Evolutionary conservation across 164 flowering plant genomes (phyloP).

Genomic region (Nymphaea thermarum): DNA sequence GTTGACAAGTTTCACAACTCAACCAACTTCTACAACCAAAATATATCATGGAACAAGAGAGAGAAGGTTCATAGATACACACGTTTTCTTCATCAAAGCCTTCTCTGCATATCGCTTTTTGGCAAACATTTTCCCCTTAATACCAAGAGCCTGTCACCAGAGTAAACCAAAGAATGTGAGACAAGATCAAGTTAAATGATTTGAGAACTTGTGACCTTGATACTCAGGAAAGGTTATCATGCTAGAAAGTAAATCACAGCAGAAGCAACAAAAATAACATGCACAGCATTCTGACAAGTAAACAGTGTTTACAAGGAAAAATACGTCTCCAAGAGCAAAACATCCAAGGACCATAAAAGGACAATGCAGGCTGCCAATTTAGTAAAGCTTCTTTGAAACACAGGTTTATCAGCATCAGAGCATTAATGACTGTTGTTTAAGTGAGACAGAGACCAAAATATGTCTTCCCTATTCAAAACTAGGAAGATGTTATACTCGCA

Average conservation of each 20-base stretch:
- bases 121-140: slow-evolving; percentile 90
- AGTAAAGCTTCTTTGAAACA: too few species aligned
- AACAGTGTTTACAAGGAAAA: neutral
- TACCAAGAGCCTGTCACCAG: slow-evolving; percentile 62
- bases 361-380: too few species aligned
- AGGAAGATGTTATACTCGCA: too few species aligned
- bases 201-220: too few species aligned
- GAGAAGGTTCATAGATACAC: slow-evolving; percentile 10
- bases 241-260: too few species aligned
- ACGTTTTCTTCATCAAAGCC: slow-evolving; percentile 97
- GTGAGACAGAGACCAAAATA: too few species aligned
- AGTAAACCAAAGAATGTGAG: neutral
- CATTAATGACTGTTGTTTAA: too few species aligned
- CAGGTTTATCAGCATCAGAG: too few species aligned
- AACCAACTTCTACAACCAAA: neutral
- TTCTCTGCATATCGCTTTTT: slow-evolving; percentile 82
- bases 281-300: neutral
- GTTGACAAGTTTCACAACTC: neutral
- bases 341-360: too few species aligned
- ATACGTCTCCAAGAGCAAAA: neutral
- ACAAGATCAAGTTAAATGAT: neutral
- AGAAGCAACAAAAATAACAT: neutral
- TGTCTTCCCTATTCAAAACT: too few species aligned
- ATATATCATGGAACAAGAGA: neutral
- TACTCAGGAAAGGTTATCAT: too few species aligned